Evolutionary conservation across 1,284 basidiomycete species (phyloP), one percentile per base, ranked within the genome.

Genomic region (Ganoderma boninense): DNA sequence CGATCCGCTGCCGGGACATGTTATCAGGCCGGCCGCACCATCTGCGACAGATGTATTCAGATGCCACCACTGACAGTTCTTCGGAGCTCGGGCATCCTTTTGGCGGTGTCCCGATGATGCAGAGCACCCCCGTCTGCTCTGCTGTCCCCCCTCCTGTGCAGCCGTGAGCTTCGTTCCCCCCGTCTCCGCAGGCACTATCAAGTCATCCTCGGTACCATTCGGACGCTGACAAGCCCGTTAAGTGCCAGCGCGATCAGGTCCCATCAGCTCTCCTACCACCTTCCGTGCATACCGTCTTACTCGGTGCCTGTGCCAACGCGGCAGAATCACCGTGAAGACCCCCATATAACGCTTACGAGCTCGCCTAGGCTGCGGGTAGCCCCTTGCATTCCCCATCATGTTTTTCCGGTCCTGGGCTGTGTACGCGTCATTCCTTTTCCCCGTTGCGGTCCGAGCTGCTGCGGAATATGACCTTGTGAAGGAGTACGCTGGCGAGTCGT

Each of bases 401-500:
- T 64, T 73, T 59, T 64, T 57, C 59, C 66, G 68, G 35, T 56
- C 66, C 29, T 64, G 71, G 64, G 57, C 64, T 32, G 62, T 67
- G 23, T 71, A 62, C 35, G 56, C 66, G 52, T 62, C 69, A 13
- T 42, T 75, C 26, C 68, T 75, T 64, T 62, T 77, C 16, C 71
- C 76, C 23, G 46, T 70, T 16, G 64, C 72, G n/a, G 77, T 70
- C 44, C 62, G 69, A 6, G 76, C 54, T 29, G 54, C 64, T 23
- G 52, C 76, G 29, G 76, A 80, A 74, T 82, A 83, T 71, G 54
- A 66, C 64, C 70, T 81, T 40, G 79, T 82, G 52, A 82, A 81
- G 75, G 77, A 80, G 68, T 84, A 83, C 74, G 70, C 76, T 5
- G 83, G 84, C 26, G 67, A 75, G 42, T 73, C 74, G 6, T 85